Percentiles rank a stretch among this genome's conserved stretches.
Evolutionary conservation across 1,284 basidiomycete species (phyloP).

Genomic region (Amylostereum areolatum): DNA sequence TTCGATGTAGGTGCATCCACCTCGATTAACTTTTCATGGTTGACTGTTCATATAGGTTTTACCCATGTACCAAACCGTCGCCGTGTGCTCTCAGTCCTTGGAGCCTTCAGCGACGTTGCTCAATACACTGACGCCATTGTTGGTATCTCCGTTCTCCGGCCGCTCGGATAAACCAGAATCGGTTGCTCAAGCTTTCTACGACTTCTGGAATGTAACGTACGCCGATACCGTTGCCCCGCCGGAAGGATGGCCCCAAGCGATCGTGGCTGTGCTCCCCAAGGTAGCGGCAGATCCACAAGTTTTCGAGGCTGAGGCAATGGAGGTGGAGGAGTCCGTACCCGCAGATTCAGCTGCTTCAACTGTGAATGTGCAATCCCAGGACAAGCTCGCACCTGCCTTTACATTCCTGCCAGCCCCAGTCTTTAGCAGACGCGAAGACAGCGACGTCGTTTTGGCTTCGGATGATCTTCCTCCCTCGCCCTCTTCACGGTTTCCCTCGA

Average conservation of each 20-base stretch:
- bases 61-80: conserved; percentile 50
- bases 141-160: conserved; percentile 49
- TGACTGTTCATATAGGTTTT: conserved; percentile 34
- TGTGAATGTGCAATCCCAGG: too few relatives aligned
- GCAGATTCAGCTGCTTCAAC: neutral
- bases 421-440: too few relatives aligned
- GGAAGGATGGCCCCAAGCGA: conserved; percentile 43
- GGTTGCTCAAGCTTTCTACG: conserved; percentile 41
- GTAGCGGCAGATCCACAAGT: neutral
- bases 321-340: neutral
- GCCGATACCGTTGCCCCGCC: conserved; percentile 31
- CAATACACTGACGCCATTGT: conserved; percentile 35
- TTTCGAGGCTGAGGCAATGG: neutral
- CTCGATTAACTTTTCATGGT: neutral
- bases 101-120: conserved; percentile 33
- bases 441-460: too few relatives aligned
- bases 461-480: neutral
- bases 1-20: conserved; percentile 42
- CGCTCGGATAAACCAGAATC: conserved; percentile 35
- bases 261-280: conserved; percentile 15
- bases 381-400: too few relatives aligned
- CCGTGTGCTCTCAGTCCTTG: conserved; percentile 43
- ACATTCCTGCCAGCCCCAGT: too few relatives aligned
- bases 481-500: conserved; percentile 1
- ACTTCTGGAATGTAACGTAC: conserved; percentile 52